Evolutionary conservation across 768 basidiomycete genomes (phyloP).

Genomic region (Suillus spraguei): DNA sequence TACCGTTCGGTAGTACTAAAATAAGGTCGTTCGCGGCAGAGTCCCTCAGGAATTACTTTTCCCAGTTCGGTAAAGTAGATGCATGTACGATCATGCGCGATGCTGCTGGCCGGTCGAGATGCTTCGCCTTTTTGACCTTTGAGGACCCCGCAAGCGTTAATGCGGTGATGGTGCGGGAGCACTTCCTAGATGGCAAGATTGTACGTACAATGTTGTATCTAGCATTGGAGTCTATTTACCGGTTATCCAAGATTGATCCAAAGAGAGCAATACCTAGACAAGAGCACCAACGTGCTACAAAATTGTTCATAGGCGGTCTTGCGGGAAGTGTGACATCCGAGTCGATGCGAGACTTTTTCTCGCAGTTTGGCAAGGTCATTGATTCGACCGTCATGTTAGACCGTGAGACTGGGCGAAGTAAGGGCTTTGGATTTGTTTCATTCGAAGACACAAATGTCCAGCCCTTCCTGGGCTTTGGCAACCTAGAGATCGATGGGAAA

Average conservation of each 20-base stretch:
- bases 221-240: slow-evolving; percentile 14
- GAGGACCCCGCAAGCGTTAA: slow-evolving; percentile 92
- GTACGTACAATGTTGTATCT: slow-evolving; percentile 54
- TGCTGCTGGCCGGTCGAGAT: slow-evolving; percentile 89
- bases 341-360: slow-evolving; percentile 91
- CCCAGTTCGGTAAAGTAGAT: slow-evolving; percentile 96
- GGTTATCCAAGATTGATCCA: slow-evolving; percentile 87
- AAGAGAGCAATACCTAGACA: slow-evolving; percentile 97
- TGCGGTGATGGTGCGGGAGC: slow-evolving; percentile 93
- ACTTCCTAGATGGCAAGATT: slow-evolving; percentile 95
- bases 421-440: slow-evolving; percentile 98
- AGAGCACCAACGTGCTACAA: slow-evolving; percentile 91
- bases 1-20: slow-evolving; percentile 47
- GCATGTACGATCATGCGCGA: slow-evolving; percentile 99
- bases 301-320: slow-evolving; percentile 95
- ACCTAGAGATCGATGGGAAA: slow-evolving; percentile 94
- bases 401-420: slow-evolving; percentile 90
- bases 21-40: slow-evolving; percentile 49
- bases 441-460: slow-evolving; percentile 93
- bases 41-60: slow-evolving; percentile 82
- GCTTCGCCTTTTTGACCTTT: slow-evolving; percentile 98
- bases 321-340: slow-evolving; percentile 92
- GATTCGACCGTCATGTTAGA: slow-evolving; percentile 99
- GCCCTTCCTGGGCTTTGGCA: slow-evolving; percentile 84
- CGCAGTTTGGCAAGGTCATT: slow-evolving; percentile 92